Percentiles rank a stretch among this genome's conserved stretches.
Evolutionary conservation across 768 basidiomycete species (phyloP).

Genomic region (Sarcodon sp.): DNA sequence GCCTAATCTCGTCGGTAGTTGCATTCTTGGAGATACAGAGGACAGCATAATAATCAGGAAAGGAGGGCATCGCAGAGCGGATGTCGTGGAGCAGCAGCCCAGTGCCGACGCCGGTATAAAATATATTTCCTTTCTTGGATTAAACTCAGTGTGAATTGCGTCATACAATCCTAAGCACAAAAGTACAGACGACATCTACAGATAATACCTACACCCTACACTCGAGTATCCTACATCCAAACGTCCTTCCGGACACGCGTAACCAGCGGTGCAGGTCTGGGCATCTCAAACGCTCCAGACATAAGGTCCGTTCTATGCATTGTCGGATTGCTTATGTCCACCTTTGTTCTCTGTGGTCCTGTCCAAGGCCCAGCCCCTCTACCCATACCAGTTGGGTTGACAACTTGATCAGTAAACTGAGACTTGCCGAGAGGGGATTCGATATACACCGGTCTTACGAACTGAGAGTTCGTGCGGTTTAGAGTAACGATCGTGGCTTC

Average conservation of each 20-base stretch:
- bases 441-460: not conserved
- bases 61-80: conserved; percentile 41
- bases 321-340: not conserved
- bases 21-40: conserved; percentile 42
- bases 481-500: not conserved
- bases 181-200: too few species aligned
- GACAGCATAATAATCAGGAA: conserved; percentile 73
- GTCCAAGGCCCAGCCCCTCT: not conserved
- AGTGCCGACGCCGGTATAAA: not conserved
- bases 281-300: not conserved
- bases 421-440: not conserved
- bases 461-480: not conserved
- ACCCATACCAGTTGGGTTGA: not conserved
- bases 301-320: not conserved
- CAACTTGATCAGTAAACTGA: not conserved
- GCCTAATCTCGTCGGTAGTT: conserved; percentile 56
- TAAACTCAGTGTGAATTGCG: not conserved
- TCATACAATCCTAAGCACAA: too few species aligned
- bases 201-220: too few species aligned
- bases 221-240: not conserved
- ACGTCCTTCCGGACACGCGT: not conserved
- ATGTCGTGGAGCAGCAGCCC: not conserved
- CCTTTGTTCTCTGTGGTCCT: not conserved
- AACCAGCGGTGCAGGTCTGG: not conserved
- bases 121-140: not conserved